These are phyloP conservation scores for Populus deltoides DNA, from an alignment of 345 rosid genomes.

Conservation along the genomic window DNA sequence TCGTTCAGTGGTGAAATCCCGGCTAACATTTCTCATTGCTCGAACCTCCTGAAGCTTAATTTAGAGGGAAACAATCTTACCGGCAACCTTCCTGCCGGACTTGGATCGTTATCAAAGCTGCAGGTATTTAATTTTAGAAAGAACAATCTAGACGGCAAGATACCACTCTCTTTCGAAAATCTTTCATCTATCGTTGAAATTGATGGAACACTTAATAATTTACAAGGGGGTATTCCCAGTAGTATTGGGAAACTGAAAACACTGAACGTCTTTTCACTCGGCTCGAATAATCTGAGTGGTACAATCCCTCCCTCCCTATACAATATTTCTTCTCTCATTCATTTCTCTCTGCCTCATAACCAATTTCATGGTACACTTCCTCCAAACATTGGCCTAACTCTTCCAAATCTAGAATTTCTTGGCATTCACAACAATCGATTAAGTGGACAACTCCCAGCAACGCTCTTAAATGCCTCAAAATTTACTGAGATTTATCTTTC, in stretches of 20 bases:
- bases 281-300: not conserved
- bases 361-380: conserved; percentile 4
- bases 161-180: conserved; percentile 8
- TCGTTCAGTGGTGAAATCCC: too few species aligned
- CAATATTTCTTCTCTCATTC: not conserved
- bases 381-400: too few species aligned
- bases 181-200: not conserved
- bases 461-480: conserved; percentile 26
- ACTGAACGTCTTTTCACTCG: not conserved
- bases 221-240: conserved; percentile 17
- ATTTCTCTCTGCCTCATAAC: too few species aligned
- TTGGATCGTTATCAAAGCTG: too few species aligned
- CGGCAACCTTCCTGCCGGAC: too few species aligned
- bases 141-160: too few species aligned
- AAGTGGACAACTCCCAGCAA: conserved; percentile 16
- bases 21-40: too few species aligned
- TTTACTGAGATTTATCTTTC: not conserved
- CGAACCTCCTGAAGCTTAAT: too few species aligned
- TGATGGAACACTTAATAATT: not conserved
- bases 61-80: too few species aligned
- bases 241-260: conserved; percentile 25
- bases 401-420: too few species aligned
- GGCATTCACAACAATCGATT: not conserved
- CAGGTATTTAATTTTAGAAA: too few species aligned
- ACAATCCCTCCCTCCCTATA: not conserved